phyloP scores from a whole-genome alignment of 169 alveolate genomes.

The Eimeria maxima region DNA sequence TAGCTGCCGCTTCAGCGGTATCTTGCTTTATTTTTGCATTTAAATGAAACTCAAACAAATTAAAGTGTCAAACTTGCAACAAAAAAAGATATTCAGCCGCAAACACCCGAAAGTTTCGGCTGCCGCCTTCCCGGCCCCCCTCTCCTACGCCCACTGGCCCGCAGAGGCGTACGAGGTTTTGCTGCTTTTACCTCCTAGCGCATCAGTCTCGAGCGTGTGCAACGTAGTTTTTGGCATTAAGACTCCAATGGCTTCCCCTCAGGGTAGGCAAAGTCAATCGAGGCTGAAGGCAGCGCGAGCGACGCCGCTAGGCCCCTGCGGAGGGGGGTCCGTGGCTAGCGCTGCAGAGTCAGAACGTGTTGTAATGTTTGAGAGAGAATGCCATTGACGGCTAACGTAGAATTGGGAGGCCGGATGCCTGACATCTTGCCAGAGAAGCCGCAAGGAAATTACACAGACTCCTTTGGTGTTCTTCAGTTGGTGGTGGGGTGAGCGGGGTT shows the following conservation, averaged over 20 bases:
- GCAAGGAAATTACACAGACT: too few species aligned
- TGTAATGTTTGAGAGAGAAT: background rate
- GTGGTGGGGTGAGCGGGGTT: background rate
- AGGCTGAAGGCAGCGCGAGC: background rate
- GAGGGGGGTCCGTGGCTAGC: background rate
- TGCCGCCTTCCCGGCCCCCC: slow-evolving; percentile 49
- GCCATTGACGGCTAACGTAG: background rate
- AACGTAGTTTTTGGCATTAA: background rate
- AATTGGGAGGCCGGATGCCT: background rate
- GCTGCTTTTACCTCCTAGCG: background rate
- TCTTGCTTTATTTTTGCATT: background rate
- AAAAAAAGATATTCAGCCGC: background rate
- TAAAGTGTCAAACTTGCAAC: background rate
- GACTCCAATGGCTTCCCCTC: background rate
- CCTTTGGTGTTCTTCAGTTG: background rate
- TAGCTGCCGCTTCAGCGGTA: background rate
- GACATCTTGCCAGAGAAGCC: background rate
- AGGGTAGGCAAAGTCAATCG: background rate
- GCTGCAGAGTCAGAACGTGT: background rate
- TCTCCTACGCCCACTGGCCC: background rate
- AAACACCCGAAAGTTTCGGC: background rate
- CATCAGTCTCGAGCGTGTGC: background rate
- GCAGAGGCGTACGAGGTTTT: background rate
- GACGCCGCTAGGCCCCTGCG: background rate
- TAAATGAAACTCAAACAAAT: background rate